A percentile compares a stretch with the other conserved stretches of the same genome.
phyloP scores from a whole-genome alignment of 164 flowering plant genomes.

The Litsea cubeba region DNA sequence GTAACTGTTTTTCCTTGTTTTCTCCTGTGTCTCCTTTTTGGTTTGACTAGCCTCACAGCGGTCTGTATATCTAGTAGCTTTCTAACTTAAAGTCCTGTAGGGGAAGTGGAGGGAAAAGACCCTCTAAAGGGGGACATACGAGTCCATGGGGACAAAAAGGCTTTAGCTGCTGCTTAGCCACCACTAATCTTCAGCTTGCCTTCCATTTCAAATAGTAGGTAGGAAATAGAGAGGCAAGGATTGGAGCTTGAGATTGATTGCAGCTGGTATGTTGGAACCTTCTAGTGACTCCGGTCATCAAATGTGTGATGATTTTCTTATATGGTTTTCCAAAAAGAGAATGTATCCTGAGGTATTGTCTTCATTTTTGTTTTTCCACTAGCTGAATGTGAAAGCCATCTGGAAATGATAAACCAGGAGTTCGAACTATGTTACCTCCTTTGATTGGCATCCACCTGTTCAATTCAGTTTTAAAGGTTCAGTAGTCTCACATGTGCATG shows the following conservation, averaged over 20 bases:
- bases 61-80: too few relatives aligned
- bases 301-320: background rate
- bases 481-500: constrained; percentile 11
- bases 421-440: constrained; percentile 79
- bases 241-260: background rate
- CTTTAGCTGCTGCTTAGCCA: background rate
- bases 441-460: constrained; percentile 64
- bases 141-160: too few relatives aligned
- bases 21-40: background rate
- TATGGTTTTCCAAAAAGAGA: background rate
- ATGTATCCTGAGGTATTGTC: background rate
- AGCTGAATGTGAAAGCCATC: constrained; percentile 64
- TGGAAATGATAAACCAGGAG: constrained; percentile 88
- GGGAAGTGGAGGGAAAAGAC: background rate
- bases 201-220: too few relatives aligned
- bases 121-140: background rate
- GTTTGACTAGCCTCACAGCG: too few relatives aligned
- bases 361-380: constrained; percentile 26
- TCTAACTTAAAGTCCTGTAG: too few relatives aligned
- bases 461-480: constrained; percentile 8
- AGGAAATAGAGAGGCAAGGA: too few relatives aligned
- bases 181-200: background rate
- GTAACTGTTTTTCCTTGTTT: background rate
- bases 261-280: constrained; percentile 1
- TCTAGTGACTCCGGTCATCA: background rate